Evolutionary conservation across 169 alveolate species (phyloP), one percentile per base, ranked within the genome.

Genomic region (Plasmodium falciparum): DNA sequence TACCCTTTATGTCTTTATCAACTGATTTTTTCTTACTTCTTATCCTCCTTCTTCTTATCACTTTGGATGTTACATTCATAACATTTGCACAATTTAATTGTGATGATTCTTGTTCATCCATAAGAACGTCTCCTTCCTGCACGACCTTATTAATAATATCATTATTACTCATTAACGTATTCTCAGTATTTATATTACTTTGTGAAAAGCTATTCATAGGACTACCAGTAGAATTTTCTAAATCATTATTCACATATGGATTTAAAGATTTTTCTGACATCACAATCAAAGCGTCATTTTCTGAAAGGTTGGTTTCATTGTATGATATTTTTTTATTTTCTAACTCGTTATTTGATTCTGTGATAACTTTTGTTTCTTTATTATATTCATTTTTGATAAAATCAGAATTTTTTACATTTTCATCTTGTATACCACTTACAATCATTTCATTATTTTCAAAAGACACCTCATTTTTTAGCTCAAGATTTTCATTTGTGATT

Each of bases 251-350:
- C 3, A n/a, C 26, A 67, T 65, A 50, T 49, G 29, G 8, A 70
- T 26, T 54, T 66, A 58, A 17, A 4, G 12, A 33, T 33, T 50
- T 65, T 66, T 65, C 89, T 22, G 72, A 33, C 13, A 76, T 43
- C 9, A 26, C 65, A 5, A 45, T 59, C 12, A 78, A 29, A 33
- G 17, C 62, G 13, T 78, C 89, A 12, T 78, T 65, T 22, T 73
- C 78, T 29, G 66, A 29, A 63, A 47, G 26, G 20, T 78, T 67
- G 22, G 69, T 65, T 22, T 33, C 65, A 45, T 78, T 45, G 43
- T 20, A 39, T 0, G 80, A 43, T 66, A 52, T 78, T 17, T 78
- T 61, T 61, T 26, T 24, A 61, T 22, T 33, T 3, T 39, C 47
- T 39, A 39, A 39, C 47, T 39, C 47, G 11, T 39, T 39, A 39